Base-by-base conservation (phyloP, 2,329 filamentous ascomycete genomes). In the Pyrenochaeta sp. region DNA sequence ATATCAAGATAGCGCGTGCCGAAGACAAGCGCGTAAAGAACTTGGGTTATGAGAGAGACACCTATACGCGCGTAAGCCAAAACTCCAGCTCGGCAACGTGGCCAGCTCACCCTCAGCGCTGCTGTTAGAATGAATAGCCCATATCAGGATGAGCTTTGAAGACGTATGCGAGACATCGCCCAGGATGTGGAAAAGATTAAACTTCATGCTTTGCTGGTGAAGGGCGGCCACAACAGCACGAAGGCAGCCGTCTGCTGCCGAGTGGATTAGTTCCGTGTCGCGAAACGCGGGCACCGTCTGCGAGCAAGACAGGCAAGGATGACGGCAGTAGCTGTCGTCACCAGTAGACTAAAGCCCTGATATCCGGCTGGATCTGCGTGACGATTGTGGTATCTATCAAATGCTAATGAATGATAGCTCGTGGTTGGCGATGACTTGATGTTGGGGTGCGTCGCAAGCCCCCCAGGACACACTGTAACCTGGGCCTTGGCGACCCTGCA, bases 81-180 rank as follows among this genome's bases (percentile, higher is more conserved):
- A 29, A 18, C 14, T 39, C 44, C 10, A 39, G 44, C 18, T 23
- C 30, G 15, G 32, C 15, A 14, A 3, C 20, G 4, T n/a, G 37
- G 21, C 27, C 33, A 39, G 49, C 55, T 52, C 77, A 87, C 89
- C 92, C 82, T 97, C 92, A 42, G 92, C 90, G 74, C 90, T 95
- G 71, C 85, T 85, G 73, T 97, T 97, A 63, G 86, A 85, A 78
- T 97, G 92, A 68, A 97, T 97, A 49, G 92, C 88, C 80, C 88
- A 90, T 78, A 97, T 92, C 66, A 97, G 84, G 72, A 97, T 95
- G 75, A 88, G 87, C 83, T 97, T 97, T 51, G 92, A 95, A 43
- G 87, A 82, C 40, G 91, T 86, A 74, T 98, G 94, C 68, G 90
- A 91, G 67, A 94, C 77, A 75, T 98, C 94, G 73, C 86, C 94